Percentiles rank a stretch among this genome's conserved stretches.
These are phyloP conservation scores for Erigeron canadensis DNA, from an alignment of 129 eudicot genomes.

Conservation along the genomic window DNA sequence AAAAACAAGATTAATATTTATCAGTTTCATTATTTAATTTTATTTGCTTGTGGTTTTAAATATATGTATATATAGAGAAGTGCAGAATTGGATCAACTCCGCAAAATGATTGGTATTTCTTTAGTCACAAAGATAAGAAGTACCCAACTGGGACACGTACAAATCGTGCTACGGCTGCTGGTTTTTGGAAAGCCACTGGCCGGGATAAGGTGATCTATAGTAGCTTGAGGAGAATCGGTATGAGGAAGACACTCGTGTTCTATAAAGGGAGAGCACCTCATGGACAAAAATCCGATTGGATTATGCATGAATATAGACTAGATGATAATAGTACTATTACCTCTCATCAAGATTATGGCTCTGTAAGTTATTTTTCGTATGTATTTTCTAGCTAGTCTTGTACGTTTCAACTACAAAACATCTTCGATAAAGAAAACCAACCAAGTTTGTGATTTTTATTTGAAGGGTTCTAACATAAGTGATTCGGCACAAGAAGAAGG, in stretches of 20 bases:
- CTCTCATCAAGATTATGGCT: conserved; percentile 36
- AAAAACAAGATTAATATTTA: background rate
- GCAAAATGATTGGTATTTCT: conserved; percentile 55
- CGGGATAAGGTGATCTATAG: conserved; percentile 53
- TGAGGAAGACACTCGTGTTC: conserved; percentile 61
- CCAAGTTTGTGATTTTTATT: background rate
- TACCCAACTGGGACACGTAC: conserved; percentile 55
- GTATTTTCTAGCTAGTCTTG: background rate
- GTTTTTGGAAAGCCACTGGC: conserved; percentile 61
- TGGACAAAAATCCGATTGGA: conserved; percentile 86
- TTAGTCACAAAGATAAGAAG: conserved; percentile 57
- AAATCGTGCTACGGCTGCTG: conserved; percentile 58
- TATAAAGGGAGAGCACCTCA: conserved; percentile 93
- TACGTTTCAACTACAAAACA: background rate
- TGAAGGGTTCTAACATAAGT: conserved; percentile 29
- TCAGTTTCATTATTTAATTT: background rate
- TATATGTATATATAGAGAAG: conserved; percentile 32
- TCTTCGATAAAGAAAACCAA: background rate
- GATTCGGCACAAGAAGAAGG: conserved; percentile 72
- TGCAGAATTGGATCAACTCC: conserved; percentile 56
- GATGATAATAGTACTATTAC: conserved; percentile 35
- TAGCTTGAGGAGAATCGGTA: conserved; percentile 44
- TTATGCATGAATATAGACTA: conserved; percentile 85
- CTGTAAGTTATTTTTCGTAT: conserved; percentile 24
- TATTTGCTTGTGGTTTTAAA: conserved; percentile 9